A percentile compares a stretch with the other conserved stretches of the same genome.
Conservation (phyloP, 768 basidiomycete species). For the Naematelia encephala region DNA sequence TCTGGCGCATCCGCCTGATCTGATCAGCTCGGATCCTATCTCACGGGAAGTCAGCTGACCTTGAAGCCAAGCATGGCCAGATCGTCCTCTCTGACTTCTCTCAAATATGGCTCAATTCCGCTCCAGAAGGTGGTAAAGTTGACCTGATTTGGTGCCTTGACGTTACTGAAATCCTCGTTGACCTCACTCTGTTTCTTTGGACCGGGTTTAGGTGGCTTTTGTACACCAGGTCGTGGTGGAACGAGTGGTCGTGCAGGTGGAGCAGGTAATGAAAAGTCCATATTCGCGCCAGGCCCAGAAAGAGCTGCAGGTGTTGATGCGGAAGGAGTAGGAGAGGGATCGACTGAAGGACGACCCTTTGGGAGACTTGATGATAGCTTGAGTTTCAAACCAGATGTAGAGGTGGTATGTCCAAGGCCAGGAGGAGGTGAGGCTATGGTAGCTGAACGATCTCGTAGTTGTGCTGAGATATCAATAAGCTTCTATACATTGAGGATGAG, state of each 20-base stretch:
- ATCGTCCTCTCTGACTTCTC: constrained; percentile 89
- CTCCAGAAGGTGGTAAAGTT: constrained; percentile 69
- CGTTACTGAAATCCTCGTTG: constrained; percentile 80
- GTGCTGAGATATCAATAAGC: constrained; percentile 8
- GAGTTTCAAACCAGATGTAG: constrained; percentile 42
- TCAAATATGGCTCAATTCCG: constrained; percentile 83
- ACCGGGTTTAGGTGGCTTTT: constrained; percentile 47
- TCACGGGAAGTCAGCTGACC: constrained; percentile 47
- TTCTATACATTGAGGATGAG: background rate
- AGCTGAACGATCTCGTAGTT: constrained; percentile 25
- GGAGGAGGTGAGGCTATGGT: constrained; percentile 28
- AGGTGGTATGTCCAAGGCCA: constrained; percentile 1
- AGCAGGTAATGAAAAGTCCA: constrained; percentile 44
- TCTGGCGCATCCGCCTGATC: constrained; percentile 71
- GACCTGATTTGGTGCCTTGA: constrained; percentile 64
- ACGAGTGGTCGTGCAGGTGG: constrained; percentile 32
- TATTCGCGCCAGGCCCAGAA: constrained; percentile 7
- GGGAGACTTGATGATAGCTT: constrained; percentile 24
- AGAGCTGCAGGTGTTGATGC: constrained; percentile 14
- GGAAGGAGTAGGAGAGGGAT: constrained; percentile 32
- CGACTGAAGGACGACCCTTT: constrained; percentile 12
- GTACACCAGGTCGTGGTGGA: constrained; percentile 43
- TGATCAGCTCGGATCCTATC: background rate
- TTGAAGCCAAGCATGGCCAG: constrained; percentile 86
- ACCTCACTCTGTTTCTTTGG: constrained; percentile 65